phyloP scores from a whole-genome alignment of 352 stramenopile species.

The Phytophthora pluvialis region DNA sequence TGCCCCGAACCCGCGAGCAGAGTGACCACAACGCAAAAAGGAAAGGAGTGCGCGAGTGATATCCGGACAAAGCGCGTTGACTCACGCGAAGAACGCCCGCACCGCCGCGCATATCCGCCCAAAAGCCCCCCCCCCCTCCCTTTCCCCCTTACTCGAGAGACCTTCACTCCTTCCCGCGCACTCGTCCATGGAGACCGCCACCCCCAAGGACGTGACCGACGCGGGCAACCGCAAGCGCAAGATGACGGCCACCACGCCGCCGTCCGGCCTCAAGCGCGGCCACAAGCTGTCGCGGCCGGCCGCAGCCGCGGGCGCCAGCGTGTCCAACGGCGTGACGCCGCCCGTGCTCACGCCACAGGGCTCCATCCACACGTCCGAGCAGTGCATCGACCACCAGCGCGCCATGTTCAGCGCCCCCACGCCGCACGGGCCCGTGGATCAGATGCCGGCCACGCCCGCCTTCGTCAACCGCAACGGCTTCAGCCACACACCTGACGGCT shows the following conservation, averaged over 20 bases:
- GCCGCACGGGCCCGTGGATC: constrained; percentile 70
- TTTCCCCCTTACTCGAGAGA: constrained; percentile 5
- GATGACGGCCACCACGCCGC: constrained; percentile 57
- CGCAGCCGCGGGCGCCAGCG: constrained; percentile 21
- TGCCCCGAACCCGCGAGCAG: constrained; percentile 22
- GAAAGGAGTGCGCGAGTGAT: constrained; percentile 14
- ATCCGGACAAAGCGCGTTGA: constrained; percentile 27
- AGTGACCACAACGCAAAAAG: constrained; percentile 43
- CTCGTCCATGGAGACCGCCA: constrained; percentile 33
- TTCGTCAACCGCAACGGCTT: constrained; percentile 79
- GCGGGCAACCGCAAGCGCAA: constrained; percentile 77
- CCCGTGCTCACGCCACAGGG: constrained; percentile 47
- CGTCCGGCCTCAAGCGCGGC: constrained; percentile 51
- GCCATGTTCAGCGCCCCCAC: constrained; percentile 82
- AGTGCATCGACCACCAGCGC: constrained; percentile 82
- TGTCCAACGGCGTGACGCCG: constrained; percentile 48
- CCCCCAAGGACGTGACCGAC: constrained; percentile 36
- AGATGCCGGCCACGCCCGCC: constrained; percentile 86
- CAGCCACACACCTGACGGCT: constrained; percentile 65
- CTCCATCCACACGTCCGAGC: constrained; percentile 64
- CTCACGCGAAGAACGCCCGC: constrained; percentile 6
- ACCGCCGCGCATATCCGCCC: constrained; percentile 8
- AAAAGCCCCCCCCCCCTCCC: background rate
- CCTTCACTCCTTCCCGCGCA: constrained; percentile 22
- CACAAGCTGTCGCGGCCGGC: constrained; percentile 58